Evolutionary conservation across 805 yeast genomes (phyloP), one percentile per base, ranked within the genome.

Genomic region (Torulaspora franciscae): DNA sequence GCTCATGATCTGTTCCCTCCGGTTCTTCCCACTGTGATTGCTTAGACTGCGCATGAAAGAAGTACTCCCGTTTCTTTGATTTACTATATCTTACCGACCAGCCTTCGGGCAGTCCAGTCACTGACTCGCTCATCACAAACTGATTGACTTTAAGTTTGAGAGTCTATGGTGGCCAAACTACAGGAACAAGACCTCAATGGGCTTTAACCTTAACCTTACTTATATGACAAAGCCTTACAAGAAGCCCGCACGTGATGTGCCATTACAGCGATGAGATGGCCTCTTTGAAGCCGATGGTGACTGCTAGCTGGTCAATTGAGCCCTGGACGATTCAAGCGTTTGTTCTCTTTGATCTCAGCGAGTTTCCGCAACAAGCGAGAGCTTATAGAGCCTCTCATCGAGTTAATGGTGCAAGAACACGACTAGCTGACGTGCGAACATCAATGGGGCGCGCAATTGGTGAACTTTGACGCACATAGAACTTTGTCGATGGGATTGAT

Each of bases 1-100:
- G 70, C 1, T 66, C 79, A 11, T 73, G 61, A 55, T 93, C 85
- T 1, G 95, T 80, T 3, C 91, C 96, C 40, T 71, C 77, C 2
- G 99, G 99, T 8, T 95, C 85, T 45, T 83, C 90, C 99, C 99
- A 93, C 30, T 80, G 73, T 0, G 96, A 85, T 60, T 81, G 81
- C 37, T 79, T 75, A 1, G 89, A 80, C 33, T 73, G 72, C 24
- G 80, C 77, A 60, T 90, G 80, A 67, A 76, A 81, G 66, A 72
- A 93, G 68, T 93, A 93, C 48, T 91, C 96, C 55, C 87, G 77
- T 57, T 85, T 79, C 60, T 86, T 88, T 11, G 93, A 82, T 49
- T 80, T 79, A 33, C 96, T 87, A 43, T 79, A 75, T 48, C 80
- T 76, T 37, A 93, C 77, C 32, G 83, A 79, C 98, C 99, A 93